Conservation (phyloP, 257 asterid genomes). For the Nyctanthes arbortristis region DNA sequence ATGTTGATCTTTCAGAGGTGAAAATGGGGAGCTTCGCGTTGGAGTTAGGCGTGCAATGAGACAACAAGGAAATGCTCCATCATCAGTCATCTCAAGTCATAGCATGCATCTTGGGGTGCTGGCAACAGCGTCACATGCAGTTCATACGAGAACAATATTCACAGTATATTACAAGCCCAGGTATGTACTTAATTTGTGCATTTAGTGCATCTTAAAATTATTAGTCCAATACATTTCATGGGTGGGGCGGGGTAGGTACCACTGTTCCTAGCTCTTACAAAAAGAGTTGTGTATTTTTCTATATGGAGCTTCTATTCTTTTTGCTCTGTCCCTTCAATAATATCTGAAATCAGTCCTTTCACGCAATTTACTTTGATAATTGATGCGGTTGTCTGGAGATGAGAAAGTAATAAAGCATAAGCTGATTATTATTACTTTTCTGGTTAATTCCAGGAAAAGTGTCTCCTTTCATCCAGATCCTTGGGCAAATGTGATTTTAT, state of each 20-base stretch:
- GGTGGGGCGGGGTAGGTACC: too few species aligned
- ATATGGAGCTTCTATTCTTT: background rate
- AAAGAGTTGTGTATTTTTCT: too few species aligned
- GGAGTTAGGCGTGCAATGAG: slow-evolving; percentile 99
- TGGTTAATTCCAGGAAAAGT: background rate
- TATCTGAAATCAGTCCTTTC: background rate
- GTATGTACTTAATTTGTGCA: slow-evolving; percentile 36
- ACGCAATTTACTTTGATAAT: background rate
- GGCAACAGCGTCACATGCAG: slow-evolving; percentile 98
- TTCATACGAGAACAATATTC: slow-evolving; percentile 84
- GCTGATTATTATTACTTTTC: background rate
- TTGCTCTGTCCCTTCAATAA: background rate
- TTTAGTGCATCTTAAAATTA: background rate
- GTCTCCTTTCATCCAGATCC: background rate
- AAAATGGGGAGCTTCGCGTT: slow-evolving; percentile 92
- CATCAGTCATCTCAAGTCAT: slow-evolving; percentile 97
- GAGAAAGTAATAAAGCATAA: background rate
- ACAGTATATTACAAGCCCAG: slow-evolving; percentile 94
- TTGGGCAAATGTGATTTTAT: background rate
- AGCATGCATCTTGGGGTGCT: slow-evolving; percentile 99
- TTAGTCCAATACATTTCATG: background rate
- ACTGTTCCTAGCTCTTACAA: too few species aligned
- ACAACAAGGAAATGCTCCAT: slow-evolving; percentile 85
- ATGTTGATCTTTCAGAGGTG: slow-evolving; percentile 60
- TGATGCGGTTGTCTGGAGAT: too few species aligned